Conservation (phyloP, 78 protist genomes). For the Pigoraptor vietnamica region DNA sequence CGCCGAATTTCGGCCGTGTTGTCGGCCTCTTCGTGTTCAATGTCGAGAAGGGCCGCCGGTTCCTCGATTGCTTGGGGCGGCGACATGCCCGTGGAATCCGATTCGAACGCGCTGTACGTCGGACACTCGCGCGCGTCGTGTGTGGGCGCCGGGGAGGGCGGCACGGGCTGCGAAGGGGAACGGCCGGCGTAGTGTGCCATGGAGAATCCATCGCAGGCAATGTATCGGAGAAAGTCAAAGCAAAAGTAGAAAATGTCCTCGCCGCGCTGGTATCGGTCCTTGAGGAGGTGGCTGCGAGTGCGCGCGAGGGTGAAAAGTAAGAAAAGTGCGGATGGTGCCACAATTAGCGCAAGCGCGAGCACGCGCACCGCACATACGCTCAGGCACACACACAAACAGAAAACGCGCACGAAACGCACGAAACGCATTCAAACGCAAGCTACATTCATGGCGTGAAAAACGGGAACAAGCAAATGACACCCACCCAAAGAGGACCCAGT, state of each 20-base stretch:
- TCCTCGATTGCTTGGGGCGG: too few species aligned
- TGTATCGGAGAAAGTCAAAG: constrained; percentile 19
- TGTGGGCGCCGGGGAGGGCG: too few species aligned
- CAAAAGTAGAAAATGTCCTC: constrained; percentile 67
- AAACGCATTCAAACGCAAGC: background rate
- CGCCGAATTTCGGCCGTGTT: background rate
- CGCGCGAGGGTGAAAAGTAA: background rate
- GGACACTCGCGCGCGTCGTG: too few species aligned
- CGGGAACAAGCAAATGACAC: background rate
- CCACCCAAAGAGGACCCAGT: constrained; percentile 64
- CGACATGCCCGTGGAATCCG: too few species aligned
- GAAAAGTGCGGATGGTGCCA: background rate
- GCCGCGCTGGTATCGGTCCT: constrained; percentile 31
- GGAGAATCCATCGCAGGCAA: background rate
- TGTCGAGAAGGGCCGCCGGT: background rate
- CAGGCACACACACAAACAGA: too few species aligned
- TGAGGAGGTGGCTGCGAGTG: constrained; percentile 32
- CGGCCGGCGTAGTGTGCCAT: too few species aligned
- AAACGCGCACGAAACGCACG: too few species aligned
- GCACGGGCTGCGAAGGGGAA: too few species aligned
- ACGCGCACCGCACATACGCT: background rate
- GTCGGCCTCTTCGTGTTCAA: background rate
- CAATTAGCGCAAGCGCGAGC: background rate
- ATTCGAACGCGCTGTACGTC: too few species aligned
- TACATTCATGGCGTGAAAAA: background rate